Evolutionary conservation across 1,284 basidiomycete genomes (phyloP).

Genomic region (Fomes fomentarius): DNA sequence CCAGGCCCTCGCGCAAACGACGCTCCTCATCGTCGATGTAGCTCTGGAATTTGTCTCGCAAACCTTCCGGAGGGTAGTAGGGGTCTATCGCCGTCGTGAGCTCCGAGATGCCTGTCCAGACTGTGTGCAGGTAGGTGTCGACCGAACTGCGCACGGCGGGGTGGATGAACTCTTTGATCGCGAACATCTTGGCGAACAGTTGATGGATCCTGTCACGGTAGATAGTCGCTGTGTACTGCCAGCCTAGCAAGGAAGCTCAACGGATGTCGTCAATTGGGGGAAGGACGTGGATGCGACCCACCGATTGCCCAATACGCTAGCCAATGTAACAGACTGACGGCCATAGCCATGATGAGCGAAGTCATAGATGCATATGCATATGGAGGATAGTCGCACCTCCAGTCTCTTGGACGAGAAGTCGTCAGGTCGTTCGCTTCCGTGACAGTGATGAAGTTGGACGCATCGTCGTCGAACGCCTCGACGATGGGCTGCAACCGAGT

Average conservation of each 20-base stretch:
- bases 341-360: too few species aligned
- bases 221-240: not conserved
- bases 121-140: slow-evolving; percentile 25
- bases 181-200: slow-evolving; percentile 31
- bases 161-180: slow-evolving; percentile 12
- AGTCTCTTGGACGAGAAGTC: slow-evolving; percentile 8
- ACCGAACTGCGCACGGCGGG: slow-evolving; percentile 11
- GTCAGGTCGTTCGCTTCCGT: slow-evolving; percentile 35
- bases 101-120: slow-evolving; percentile 16
- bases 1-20: slow-evolving; percentile 26
- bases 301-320: slow-evolving; percentile 50
- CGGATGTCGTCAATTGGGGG: not conserved
- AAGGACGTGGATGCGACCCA: slow-evolving; percentile 9
- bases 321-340: slow-evolving; percentile 32
- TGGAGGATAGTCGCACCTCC: slow-evolving; percentile 13
- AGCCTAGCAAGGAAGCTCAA: not conserved
- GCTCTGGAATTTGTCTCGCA: slow-evolving; percentile 21
- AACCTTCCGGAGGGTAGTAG: not conserved
- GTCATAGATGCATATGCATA: too few species aligned
- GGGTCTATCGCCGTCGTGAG: slow-evolving; percentile 4
- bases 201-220: slow-evolving; percentile 27
- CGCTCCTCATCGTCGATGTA: slow-evolving; percentile 30
- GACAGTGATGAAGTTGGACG: slow-evolving; percentile 49
- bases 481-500: slow-evolving; percentile 45
- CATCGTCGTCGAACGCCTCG: slow-evolving; percentile 55